phyloP scores from a whole-genome alignment of 306 rosid genomes.

The Rubus parviflorus region DNA sequence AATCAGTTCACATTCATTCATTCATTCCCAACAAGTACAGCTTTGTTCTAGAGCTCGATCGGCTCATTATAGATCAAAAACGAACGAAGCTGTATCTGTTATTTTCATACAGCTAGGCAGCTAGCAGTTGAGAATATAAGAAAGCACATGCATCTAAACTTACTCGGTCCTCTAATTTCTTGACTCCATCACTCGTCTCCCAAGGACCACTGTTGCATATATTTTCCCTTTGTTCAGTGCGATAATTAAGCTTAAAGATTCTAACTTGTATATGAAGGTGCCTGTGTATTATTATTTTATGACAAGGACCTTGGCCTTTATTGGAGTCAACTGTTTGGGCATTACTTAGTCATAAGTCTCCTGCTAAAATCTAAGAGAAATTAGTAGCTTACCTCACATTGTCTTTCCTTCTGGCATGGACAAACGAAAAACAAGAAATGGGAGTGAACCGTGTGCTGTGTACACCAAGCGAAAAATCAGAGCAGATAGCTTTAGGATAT shows the following conservation, averaged over 20 bases:
- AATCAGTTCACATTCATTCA: neutral
- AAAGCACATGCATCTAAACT: neutral
- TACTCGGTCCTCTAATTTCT: neutral
- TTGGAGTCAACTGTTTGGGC: neutral
- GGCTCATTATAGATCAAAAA: neutral
- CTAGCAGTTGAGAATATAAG: neutral
- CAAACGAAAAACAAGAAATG: neutral
- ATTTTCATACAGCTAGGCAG: neutral
- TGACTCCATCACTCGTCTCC: neutral
- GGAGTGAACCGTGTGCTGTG: neutral
- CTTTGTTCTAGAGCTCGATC: neutral
- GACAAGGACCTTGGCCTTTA: neutral
- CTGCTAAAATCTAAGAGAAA: neutral
- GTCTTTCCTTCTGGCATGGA: neutral
- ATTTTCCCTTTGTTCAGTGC: neutral
- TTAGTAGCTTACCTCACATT: neutral
- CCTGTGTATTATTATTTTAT: neutral
- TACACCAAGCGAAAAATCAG: neutral
- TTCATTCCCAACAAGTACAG: neutral
- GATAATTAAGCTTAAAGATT: neutral
- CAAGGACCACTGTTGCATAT: conserved; percentile 6
- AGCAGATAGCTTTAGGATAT: neutral
- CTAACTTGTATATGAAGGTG: neutral
- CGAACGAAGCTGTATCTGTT: neutral
- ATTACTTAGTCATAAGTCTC: neutral